A percentile compares a stretch with the other conserved stretches of the same genome.
Conservation (phyloP, 2,329 filamentous ascomycete species). For the Xylaria sp. region DNA sequence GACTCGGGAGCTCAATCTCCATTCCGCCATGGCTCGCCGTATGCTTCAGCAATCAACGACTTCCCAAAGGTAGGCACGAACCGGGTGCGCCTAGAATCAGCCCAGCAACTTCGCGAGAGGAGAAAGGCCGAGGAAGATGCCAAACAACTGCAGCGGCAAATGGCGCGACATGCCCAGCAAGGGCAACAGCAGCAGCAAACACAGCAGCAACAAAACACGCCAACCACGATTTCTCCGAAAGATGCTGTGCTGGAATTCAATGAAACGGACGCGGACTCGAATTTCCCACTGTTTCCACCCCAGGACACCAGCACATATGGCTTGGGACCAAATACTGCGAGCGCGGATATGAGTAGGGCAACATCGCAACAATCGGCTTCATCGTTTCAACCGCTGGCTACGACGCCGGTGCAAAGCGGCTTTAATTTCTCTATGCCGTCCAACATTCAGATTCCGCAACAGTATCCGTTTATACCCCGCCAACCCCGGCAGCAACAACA, state of each 20-base stretch:
- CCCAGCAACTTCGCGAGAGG: constrained; percentile 70
- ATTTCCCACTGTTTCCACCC: constrained; percentile 78
- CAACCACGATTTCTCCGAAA: constrained; percentile 95
- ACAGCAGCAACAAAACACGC: constrained; percentile 60
- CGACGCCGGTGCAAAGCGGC: constrained; percentile 45
- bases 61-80: constrained; percentile 55
- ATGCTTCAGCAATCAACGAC: constrained; percentile 60
- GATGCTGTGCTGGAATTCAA: constrained; percentile 89
- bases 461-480: constrained; percentile 53
- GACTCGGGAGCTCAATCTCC: constrained; percentile 78
- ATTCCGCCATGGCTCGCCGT: constrained; percentile 77
- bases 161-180: constrained; percentile 53
- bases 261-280: constrained; percentile 75
- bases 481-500: constrained; percentile 42
- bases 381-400: constrained; percentile 44
- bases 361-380: constrained; percentile 46
- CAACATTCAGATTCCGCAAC: constrained; percentile 50
- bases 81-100: constrained; percentile 61
- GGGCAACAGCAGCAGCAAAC: constrained; percentile 56
- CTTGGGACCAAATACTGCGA: constrained; percentile 47
- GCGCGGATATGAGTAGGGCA: constrained; percentile 35
- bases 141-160: constrained; percentile 56
- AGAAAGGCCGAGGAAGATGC: constrained; percentile 70
- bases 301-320: constrained; percentile 60
- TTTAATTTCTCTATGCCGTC: constrained; percentile 54